Conservation (phyloP, 805 yeast species). For the Candida sphagnicola region DNA sequence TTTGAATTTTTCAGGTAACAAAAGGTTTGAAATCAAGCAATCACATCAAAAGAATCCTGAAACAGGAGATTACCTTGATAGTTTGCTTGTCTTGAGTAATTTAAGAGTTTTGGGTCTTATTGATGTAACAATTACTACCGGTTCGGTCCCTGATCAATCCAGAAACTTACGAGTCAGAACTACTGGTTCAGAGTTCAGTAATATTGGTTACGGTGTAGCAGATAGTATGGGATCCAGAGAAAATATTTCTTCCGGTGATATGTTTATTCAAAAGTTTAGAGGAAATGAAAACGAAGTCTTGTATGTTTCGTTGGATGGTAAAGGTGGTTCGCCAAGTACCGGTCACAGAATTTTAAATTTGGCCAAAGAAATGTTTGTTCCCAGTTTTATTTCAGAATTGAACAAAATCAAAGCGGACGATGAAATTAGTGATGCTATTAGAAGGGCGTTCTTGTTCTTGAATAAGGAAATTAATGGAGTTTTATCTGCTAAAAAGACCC, state of each 20-base stretch:
- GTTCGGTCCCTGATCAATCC: slow-evolving; percentile 84
- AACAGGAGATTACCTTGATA: slow-evolving; percentile 63
- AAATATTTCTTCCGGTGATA: slow-evolving; percentile 71
- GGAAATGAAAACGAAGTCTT: slow-evolving; percentile 81
- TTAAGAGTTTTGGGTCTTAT: slow-evolving; percentile 78
- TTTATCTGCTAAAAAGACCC: slow-evolving; percentile 41
- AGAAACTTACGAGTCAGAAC: slow-evolving; percentile 84
- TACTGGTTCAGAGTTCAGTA: slow-evolving; percentile 73
- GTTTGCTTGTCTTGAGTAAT: slow-evolving; percentile 56
- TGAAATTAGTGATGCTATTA: slow-evolving; percentile 67
- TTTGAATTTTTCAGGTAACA: slow-evolving; percentile 89
- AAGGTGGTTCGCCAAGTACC: slow-evolving; percentile 46
- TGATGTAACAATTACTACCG: slow-evolving; percentile 91
- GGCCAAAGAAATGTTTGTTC: slow-evolving; percentile 68
- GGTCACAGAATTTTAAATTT: slow-evolving; percentile 60
- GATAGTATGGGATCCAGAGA: slow-evolving; percentile 74
- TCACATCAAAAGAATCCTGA: slow-evolving; percentile 52
- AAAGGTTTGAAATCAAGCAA: slow-evolving; percentile 82
- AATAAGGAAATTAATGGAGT: slow-evolving; percentile 78
- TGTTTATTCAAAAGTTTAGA: slow-evolving; percentile 81
- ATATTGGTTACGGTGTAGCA: slow-evolving; percentile 85
- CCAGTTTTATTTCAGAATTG: slow-evolving; percentile 65
- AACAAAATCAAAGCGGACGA: slow-evolving; percentile 38
- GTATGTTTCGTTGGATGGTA: slow-evolving; percentile 84
- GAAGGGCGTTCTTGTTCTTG: slow-evolving; percentile 74